Conservation (phyloP, 331 rosid genomes). For the Stylosanthes scabra region DNA sequence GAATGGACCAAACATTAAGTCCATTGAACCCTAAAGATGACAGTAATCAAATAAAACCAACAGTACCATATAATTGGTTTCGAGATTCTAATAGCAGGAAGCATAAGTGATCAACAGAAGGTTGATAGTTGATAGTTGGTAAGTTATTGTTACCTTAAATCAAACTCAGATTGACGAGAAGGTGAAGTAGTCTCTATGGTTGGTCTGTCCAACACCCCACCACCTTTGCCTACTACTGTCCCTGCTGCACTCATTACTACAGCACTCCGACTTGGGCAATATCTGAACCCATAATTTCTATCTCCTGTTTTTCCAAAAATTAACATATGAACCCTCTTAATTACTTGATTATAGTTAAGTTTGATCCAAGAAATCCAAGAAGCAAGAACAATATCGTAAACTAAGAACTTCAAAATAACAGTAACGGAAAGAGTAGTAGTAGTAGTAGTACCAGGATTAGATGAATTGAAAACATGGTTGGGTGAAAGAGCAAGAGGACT, state of each 20-base stretch:
- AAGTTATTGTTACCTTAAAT: constrained; percentile 42
- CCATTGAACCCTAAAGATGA: too few relatives aligned
- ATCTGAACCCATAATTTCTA: constrained; percentile 29
- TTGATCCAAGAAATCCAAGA: neutral
- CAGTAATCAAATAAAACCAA: too few relatives aligned
- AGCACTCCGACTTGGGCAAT: constrained; percentile 43
- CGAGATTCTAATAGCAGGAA: too few relatives aligned
- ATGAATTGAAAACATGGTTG: constrained; percentile 46
- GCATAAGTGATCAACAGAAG: neutral
- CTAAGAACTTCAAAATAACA: neutral
- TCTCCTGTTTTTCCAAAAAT: constrained; percentile 51
- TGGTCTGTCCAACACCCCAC: constrained; percentile 63
- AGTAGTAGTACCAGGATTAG: constrained; percentile 41
- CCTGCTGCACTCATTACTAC: constrained; percentile 42
- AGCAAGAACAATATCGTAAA: neutral
- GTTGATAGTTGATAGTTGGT: neutral
- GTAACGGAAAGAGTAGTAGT: neutral
- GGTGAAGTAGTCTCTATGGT: constrained; percentile 59
- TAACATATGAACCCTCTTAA: neutral
- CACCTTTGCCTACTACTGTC: constrained; percentile 51
- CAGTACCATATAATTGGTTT: neutral
- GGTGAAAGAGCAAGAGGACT: constrained; percentile 54
- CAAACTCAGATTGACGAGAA: constrained; percentile 65
- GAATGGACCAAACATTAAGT: too few relatives aligned
- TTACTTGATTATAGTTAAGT: neutral